Base-by-base conservation (phyloP, 805 yeast genomes). In the Cyberlindnera subsufficiens region DNA sequence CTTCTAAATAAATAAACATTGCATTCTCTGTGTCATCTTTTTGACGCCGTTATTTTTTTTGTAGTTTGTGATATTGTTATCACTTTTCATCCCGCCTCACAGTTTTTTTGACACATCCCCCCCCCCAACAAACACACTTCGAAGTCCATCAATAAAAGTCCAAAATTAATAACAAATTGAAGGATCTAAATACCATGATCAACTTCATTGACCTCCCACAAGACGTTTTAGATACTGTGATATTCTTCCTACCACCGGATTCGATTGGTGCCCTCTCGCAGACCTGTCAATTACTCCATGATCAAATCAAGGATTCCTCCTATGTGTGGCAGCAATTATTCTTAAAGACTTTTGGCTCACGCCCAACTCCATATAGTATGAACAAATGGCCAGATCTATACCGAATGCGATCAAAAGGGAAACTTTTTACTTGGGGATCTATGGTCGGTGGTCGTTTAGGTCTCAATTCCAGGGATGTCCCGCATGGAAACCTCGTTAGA, bases 381-480 rank as follows among this genome's bases (percentile, higher is more conserved):
- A 61, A 60, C 51, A 69, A 72, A 50, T 80, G 84, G 85, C 70
- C 72, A 1, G 68, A 68, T 18, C 49, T 77, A 32, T 78, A 69
- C 57, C 52, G 59, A 16, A 39, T 66, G 27, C 60, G 84, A 31
- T 51, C 62, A 4, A 45, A 53, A 7, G 72, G 74, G 7, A 55
- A 65, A 32, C 46, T 79, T 3, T 68, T 61, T 44, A 71, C 80
- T 0, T 77, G 86, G 86, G 77, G 81, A 3, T 48, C 66, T 9
- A 50, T 66, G 13, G 45, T 55, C 14, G 57, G 62, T 31, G 75
- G 77, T 7, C 56, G 83, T 32, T 55, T 79, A 35, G 85, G 84
- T 1, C 67, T 63, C 43, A 40, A 58, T 2, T 35, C 61, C 2
- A 52, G 32, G 7, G 46, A 44, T 19, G 52, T 63, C 7, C 65